phyloP scores from a whole-genome alignment of 371 early-diverging fungal genomes.

The Haplosporangium sp. region DNA sequence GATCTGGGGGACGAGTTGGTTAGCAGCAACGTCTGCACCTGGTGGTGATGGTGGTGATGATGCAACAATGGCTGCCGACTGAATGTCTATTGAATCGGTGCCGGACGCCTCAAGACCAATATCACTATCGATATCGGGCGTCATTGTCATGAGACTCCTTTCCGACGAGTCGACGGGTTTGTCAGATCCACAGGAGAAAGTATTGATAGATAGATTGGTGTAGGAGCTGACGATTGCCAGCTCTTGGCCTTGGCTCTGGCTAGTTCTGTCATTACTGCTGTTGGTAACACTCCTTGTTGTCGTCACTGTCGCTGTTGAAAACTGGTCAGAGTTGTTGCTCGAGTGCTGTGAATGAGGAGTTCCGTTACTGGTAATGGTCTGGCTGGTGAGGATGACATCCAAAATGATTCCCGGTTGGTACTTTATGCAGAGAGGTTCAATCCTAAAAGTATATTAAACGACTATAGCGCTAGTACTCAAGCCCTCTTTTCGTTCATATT shows the following conservation, averaged over 20 bases:
- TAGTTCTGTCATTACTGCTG: no score
- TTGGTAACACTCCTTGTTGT: no score
- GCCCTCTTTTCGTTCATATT: background rate
- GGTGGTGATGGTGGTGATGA: background rate
- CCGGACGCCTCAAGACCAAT: no score
- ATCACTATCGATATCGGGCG: background rate
- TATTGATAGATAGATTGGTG: slow-evolving; percentile 8
- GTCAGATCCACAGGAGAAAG: background rate
- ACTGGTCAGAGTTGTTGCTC: background rate
- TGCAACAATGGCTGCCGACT: background rate
- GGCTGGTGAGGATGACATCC: slow-evolving; percentile 6
- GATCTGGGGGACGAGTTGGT: slow-evolving; percentile 8
- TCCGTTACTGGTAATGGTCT: background rate
- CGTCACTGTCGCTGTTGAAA: background rate
- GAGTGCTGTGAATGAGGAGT: background rate
- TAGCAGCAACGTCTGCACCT: background rate
- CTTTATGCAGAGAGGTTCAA: slow-evolving; percentile 21
- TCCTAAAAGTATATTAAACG: background rate
- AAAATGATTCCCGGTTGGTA: slow-evolving; percentile 19
- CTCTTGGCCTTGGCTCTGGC: background rate
- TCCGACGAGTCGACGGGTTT: no score
- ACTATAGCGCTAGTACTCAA: background rate
- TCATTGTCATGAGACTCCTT: background rate
- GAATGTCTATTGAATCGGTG: background rate
- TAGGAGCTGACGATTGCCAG: background rate